Base-by-base conservation (phyloP, 176 grass and related monocot species). In the Olyra latifolia region DNA sequence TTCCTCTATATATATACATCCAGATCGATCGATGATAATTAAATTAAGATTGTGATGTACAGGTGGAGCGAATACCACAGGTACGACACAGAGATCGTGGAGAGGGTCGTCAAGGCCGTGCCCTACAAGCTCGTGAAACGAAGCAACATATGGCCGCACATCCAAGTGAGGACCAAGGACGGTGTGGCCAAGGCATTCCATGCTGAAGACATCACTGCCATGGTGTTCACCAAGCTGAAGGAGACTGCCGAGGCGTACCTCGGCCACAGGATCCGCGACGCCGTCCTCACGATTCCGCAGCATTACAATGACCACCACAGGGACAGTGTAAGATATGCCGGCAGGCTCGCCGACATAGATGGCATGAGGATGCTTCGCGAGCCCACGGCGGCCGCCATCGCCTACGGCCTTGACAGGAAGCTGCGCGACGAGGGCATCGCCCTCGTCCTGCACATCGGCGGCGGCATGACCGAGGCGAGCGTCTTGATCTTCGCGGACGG, bases 381-480 rank as follows among this genome's bases (percentile, higher is more conserved):
- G 11, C 66, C 66, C 8, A 23, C 22, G 1, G 66, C 66, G 0
- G 66, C 52, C 3, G 66, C 79, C 41, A 7, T 7, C 24, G 35
- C 66, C 19, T n/a, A 81, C 4, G 66, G 67, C 24, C 67, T 82
- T 19, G 8, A 17, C 29, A 0, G 9, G 38, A 58, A 62, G 27
- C 41, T 49, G 8, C 79, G 55, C 1, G 32, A 74, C 57, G n/a
- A 14, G 45, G 69, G 68, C 44, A 53, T 28, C 2, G 69, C 23
- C 2, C 20, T 82, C 0, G 69, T 82, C 7, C 80, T 82, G 30
- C 69, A 20, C 6, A 32, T 83, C 29, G 80, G 80, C n/a, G 80
- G 80, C 23, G 59, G 58, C 80, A 83, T 58, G 22, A 1, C 80
- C 1, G 32, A n/a, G 0, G 59, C 59, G 0, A 74, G 22, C 59